Evolutionary conservation across 2,329 filamentous ascomycete species (phyloP).

Genomic region (Calycina herbarum): DNA sequence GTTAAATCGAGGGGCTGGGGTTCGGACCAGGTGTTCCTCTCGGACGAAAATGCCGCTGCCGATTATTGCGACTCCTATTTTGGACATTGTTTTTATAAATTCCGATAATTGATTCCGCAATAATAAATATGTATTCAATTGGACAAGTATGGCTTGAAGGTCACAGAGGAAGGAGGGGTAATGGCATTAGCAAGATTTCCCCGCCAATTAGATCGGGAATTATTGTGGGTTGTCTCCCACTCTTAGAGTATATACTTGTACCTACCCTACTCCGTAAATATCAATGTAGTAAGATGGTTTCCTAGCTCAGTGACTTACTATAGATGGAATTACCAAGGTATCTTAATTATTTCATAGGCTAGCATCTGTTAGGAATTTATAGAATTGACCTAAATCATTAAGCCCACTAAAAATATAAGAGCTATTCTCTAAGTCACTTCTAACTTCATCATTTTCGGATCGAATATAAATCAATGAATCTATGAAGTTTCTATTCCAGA

Average conservation of each 20-base stretch:
- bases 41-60: constrained; percentile 64
- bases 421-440: too few relatives aligned
- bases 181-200: not conserved
- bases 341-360: too few relatives aligned
- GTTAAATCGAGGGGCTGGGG: constrained; percentile 22
- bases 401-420: too few relatives aligned
- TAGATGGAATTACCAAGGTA: too few relatives aligned
- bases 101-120: not conserved
- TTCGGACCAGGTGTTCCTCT: constrained; percentile 53
- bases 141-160: not conserved
- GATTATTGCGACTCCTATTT: constrained; percentile 58
- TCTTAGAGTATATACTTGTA: not conserved
- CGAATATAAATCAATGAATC: too few relatives aligned
- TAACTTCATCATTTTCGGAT: too few relatives aligned
- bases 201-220: too few relatives aligned
- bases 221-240: not conserved
- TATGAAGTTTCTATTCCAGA: too few relatives aligned
- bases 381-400: too few relatives aligned
- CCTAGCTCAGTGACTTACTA: too few relatives aligned
- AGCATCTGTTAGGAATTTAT: too few relatives aligned
- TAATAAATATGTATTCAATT: not conserved
- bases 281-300: too few relatives aligned
- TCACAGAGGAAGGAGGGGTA: not conserved
- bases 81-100: constrained; percentile 31
- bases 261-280: not conserved